A percentile compares a stretch with the other conserved stretches of the same genome.
Conservation (phyloP, 495 filamentous ascomycete genomes). For the Penicillium roqueforti region DNA sequence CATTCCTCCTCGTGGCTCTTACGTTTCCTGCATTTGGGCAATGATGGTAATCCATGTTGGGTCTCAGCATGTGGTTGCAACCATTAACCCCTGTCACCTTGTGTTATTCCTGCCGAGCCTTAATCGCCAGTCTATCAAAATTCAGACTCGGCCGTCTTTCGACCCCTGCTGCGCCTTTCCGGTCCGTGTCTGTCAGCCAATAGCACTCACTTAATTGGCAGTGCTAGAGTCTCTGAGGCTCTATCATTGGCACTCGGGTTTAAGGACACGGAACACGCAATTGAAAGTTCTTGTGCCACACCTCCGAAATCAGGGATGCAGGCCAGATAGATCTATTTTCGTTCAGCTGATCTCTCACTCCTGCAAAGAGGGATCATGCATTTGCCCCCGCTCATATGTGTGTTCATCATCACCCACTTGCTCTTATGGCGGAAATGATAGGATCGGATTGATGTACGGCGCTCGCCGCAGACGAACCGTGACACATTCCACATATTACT, state of each 20-base stretch:
- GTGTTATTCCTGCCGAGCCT: slow-evolving; percentile 14
- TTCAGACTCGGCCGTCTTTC: slow-evolving; percentile 18
- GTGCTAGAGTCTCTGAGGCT: slow-evolving; percentile 26
- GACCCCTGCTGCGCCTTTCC: slow-evolving; percentile 25
- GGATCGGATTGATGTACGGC: slow-evolving; percentile 34
- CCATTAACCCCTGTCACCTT: slow-evolving; percentile 9
- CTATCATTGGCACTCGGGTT: slow-evolving; percentile 36
- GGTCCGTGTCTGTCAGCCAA: slow-evolving; percentile 26
- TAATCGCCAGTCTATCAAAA: slow-evolving; percentile 21
- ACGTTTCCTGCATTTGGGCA: slow-evolving; percentile 15
- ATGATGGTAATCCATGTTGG: slow-evolving; percentile 17
- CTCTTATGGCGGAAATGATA: slow-evolving; percentile 35
- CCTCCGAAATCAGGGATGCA: slow-evolving; percentile 13
- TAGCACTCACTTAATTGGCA: slow-evolving; percentile 23
- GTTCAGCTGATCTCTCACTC: slow-evolving; percentile 48
- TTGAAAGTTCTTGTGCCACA: slow-evolving; percentile 21
- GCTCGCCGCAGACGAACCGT: slow-evolving; percentile 39
- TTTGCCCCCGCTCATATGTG: slow-evolving; percentile 43
- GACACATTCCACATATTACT: slow-evolving; percentile 40
- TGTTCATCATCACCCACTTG: slow-evolving; percentile 33
- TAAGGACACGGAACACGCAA: slow-evolving; percentile 25
- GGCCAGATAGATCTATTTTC: slow-evolving; percentile 26
- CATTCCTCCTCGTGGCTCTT: slow-evolving; percentile 12
- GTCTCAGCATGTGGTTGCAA: slow-evolving; percentile 28
- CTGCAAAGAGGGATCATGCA: slow-evolving; percentile 48